A percentile compares a stretch with the other conserved stretches of the same genome.
These are phyloP conservation scores for Trametes cubensis DNA, from an alignment of 768 basidiomycete species.

Conservation along the genomic window DNA sequence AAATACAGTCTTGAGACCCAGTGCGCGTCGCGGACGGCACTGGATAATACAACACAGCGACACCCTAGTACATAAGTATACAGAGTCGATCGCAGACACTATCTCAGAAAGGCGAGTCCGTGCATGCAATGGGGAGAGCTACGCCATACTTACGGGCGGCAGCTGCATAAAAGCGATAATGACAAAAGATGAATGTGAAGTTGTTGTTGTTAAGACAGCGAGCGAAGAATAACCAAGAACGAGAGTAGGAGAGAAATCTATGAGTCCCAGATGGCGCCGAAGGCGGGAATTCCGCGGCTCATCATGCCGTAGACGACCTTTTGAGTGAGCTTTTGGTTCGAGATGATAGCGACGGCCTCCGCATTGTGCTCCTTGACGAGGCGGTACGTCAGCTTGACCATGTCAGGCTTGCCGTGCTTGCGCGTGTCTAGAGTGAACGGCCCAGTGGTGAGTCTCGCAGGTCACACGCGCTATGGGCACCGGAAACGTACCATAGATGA, in stretches of 20 bases:
- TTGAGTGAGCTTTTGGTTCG: constrained; percentile 57
- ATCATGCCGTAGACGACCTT: constrained; percentile 64
- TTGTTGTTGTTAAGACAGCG: too few relatives aligned
- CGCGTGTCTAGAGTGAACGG: constrained; percentile 33
- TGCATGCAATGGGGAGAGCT: too few relatives aligned
- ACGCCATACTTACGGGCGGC: too few relatives aligned
- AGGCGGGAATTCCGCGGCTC: constrained; percentile 62
- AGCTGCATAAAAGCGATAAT: too few relatives aligned
- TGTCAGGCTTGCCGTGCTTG: constrained; percentile 40
- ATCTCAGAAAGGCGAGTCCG: too few relatives aligned
- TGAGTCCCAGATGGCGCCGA: constrained; percentile 65
- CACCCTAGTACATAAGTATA: too few relatives aligned
- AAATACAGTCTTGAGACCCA: too few relatives aligned
- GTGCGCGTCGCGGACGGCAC: too few relatives aligned
- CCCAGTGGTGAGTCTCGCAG: neutral
- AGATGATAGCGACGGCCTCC: constrained; percentile 58
- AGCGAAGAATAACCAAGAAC: neutral
- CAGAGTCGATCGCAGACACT: too few relatives aligned
- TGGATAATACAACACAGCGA: too few relatives aligned
- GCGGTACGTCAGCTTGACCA: constrained; percentile 41
- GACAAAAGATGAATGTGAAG: too few relatives aligned
- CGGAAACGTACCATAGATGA: constrained; percentile 52
- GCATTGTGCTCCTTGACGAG: constrained; percentile 42
- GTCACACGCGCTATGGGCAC: too few relatives aligned
- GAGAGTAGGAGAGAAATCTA: neutral